phyloP scores from a whole-genome alignment of 176 grass and related monocot genomes.

The Musa troglodytarum region DNA sequence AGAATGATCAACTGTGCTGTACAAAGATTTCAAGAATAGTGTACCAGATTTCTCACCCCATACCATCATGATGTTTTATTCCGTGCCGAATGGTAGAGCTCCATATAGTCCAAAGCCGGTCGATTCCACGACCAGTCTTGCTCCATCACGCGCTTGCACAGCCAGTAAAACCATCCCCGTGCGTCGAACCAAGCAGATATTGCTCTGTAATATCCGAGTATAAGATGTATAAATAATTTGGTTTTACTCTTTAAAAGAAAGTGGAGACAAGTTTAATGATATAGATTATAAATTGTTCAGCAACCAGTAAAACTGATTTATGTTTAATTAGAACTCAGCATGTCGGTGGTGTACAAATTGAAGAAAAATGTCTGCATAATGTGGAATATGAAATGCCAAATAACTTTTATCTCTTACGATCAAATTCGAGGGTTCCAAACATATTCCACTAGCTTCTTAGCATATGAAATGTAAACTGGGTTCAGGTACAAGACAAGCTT shows the following conservation, averaged over 20 bases:
- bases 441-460: no score
- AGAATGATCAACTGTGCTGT: neutral
- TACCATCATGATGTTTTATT: conserved; percentile 22
- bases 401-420: no score
- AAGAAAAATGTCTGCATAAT: no score
- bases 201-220: conserved; percentile 40
- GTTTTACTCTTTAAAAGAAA: neutral
- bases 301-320: no score
- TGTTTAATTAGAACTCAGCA: no score
- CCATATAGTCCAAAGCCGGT: conserved; percentile 78
- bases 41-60: neutral
- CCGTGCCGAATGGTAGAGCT: conserved; percentile 70
- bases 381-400: no score
- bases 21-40: neutral
- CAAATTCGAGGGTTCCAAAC: no score
- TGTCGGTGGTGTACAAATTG: no score
- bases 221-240: neutral
- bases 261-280: no score
- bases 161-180: conserved; percentile 46
- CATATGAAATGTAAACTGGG: no score
- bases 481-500: no score
- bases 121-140: conserved; percentile 99
- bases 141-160: conserved; percentile 90
- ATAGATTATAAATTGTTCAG: no score
- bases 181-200: conserved; percentile 60